phyloP scores from a whole-genome alignment of 2,329 filamentous ascomycete species.

The Xylaria sp. region DNA sequence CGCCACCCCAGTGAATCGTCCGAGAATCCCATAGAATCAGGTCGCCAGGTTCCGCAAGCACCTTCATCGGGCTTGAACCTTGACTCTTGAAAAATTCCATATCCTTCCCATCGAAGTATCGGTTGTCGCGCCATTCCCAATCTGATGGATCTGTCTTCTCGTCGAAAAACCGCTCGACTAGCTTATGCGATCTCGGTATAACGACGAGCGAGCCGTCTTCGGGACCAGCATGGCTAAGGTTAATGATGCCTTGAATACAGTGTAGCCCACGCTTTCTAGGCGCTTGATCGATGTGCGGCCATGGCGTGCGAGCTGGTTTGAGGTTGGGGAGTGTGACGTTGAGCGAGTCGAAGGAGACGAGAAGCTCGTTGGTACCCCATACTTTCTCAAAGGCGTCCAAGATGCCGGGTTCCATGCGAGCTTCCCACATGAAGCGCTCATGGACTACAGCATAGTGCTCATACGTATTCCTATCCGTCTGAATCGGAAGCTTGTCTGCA shows the following conservation, averaged over 20 bases:
- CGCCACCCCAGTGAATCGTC: constrained; percentile 56
- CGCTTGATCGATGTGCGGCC: constrained; percentile 60
- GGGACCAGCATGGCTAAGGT: constrained; percentile 53
- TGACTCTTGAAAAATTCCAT: constrained; percentile 53
- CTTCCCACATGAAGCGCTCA: constrained; percentile 61
- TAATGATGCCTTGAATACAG: constrained; percentile 63
- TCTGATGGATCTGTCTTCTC: constrained; percentile 47
- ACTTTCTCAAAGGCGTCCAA: constrained; percentile 59
- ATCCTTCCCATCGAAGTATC: constrained; percentile 52
- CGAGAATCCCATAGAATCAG: constrained; percentile 54
- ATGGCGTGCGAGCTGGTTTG: constrained; percentile 53
- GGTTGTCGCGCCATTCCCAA: constrained; percentile 52
- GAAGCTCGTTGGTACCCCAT: constrained; percentile 57
- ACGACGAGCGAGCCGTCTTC: constrained; percentile 52
- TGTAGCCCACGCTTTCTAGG: constrained; percentile 59
- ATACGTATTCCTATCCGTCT: constrained; percentile 62
- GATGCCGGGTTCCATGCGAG: constrained; percentile 61
- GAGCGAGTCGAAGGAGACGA: constrained; percentile 62
- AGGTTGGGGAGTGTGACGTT: constrained; percentile 57
- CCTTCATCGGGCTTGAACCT: constrained; percentile 51
- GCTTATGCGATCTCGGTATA: constrained; percentile 45
- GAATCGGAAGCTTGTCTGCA: constrained; percentile 50
- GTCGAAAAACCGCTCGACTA: constrained; percentile 52
- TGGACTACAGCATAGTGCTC: constrained; percentile 59
- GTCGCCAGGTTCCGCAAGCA: constrained; percentile 57